Evolutionary conservation across 352 stramenopile genomes (phyloP), one percentile per base, ranked within the genome.

Genomic region (Phytopythium montanum): DNA sequence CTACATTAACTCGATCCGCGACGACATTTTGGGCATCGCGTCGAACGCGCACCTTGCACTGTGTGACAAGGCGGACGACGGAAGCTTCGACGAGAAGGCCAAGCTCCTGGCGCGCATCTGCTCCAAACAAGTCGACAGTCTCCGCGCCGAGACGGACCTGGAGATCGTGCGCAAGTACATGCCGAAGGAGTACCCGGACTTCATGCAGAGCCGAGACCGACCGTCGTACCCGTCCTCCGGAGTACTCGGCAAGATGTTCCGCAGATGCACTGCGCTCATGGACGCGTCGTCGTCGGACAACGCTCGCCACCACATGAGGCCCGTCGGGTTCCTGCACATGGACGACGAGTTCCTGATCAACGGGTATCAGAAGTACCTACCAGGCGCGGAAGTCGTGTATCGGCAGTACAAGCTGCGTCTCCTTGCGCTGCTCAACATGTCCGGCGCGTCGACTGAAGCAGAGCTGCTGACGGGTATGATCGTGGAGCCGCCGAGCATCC

Each of bases 401-500:
- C 66, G 75, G 8, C 72, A 92, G 53, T 90, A 92, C 72, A 88
- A 90, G 54, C 55, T 79, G 36, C 59, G 69, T 31, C 39, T 93
- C 3, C 44, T 46, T 46, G 75, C 76, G 36, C 62, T 92, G 23
- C 60, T 93, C 50, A 51, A 77, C 23, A 85, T 85, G 68, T 90
- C 76, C 14, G 81, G 85, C 9, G 82, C 85, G 18, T 61, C 69
- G 31, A 77, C 63, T 0, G 86, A 94, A 34, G 68, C 76, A 16
- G 84, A 95, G 31, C 70, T 95, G 1, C 75, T 80, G 0, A 90
- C 85, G 18, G 86, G 86, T 12, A 88, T 88, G 76, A 81, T 90
- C 56, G 71, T 89, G 39, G 73, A 87, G 21, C 69, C 73, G 5
- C 66, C 70, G 41, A 88, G 61, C 41, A 62, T 83, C 39, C 79